phyloP scores from a whole-genome alignment of 441 rosid genomes.

The Rhodomyrtus psidioides region DNA sequence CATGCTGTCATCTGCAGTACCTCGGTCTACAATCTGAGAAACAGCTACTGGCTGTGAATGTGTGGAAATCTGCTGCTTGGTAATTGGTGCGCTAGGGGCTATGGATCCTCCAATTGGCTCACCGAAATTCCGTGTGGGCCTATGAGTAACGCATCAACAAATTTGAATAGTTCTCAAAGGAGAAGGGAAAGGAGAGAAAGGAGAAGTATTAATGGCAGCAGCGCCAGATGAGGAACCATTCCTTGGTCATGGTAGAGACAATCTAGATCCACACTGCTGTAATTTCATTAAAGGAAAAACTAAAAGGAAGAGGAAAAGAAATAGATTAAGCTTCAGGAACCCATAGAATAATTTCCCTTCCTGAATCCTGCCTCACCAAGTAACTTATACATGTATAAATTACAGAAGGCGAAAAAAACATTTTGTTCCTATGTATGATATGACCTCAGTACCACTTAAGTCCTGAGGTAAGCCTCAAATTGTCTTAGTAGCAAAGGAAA shows the following conservation, averaged over 20 bases:
- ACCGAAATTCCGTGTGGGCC: constrained; percentile 28
- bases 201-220: not conserved
- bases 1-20: constrained; percentile 22
- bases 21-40: constrained; percentile 34
- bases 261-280: not conserved
- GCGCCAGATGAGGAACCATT: not conserved
- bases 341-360: not conserved
- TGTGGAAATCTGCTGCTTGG: constrained; percentile 31
- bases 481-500: not conserved
- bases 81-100: constrained; percentile 39
- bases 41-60: constrained; percentile 36
- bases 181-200: not conserved
- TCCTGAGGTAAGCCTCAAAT: not conserved
- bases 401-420: not conserved
- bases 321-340: not conserved
- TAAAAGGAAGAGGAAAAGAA: not conserved
- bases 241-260: not conserved
- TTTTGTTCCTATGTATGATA: not conserved
- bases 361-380: not conserved
- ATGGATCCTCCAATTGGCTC: constrained; percentile 28
- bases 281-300: not conserved
- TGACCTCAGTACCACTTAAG: not conserved
- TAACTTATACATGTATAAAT: not conserved
- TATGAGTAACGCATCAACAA: constrained; percentile 4
- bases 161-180: not conserved